phyloP scores from a whole-genome alignment of 805 yeast genomes.

The Wickerhamia fluorescens region DNA sequence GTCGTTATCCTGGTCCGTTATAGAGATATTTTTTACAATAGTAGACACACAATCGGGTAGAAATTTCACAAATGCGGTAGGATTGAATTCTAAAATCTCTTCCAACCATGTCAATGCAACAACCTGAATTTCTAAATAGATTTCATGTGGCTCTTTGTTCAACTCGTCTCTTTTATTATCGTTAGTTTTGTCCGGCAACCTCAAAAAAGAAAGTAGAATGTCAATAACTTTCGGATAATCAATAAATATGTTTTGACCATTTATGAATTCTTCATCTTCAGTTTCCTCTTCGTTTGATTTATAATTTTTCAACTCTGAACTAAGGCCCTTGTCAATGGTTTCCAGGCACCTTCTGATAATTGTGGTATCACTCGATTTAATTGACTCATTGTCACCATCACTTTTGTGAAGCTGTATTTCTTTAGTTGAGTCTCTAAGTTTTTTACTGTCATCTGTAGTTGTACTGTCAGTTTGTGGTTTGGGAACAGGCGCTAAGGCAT shows the following conservation, averaged over 20 bases:
- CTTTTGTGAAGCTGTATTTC: no score
- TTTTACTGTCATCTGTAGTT: no score
- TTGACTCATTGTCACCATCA: constrained; percentile 16
- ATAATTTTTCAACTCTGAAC: background rate
- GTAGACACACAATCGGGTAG: constrained; percentile 71
- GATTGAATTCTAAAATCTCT: constrained; percentile 63
- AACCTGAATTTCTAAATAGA: constrained; percentile 55
- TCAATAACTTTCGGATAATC: constrained; percentile 77
- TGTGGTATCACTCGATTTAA: constrained; percentile 20
- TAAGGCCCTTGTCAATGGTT: background rate
- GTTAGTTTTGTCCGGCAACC: constrained; percentile 36
- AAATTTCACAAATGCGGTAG: constrained; percentile 65
- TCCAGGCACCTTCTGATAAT: constrained; percentile 10
- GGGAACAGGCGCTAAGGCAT: no score
- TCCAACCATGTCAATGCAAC: constrained; percentile 81
- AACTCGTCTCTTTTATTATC: constrained; percentile 20
- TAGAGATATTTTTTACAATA: constrained; percentile 40
- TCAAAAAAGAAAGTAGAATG: constrained; percentile 73
- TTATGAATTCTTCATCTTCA: constrained; percentile 23
- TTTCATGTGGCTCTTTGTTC: constrained; percentile 31
- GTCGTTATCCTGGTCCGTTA: constrained; percentile 30
- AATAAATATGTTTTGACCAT: constrained; percentile 68
- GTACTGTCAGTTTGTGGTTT: no score
- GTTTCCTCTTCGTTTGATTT: constrained; percentile 25
- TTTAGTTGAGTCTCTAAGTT: no score